These are phyloP conservation scores for Salinomyces thailandicus DNA, from an alignment of 2,329 filamentous ascomycete species.

Conservation along the genomic window DNA sequence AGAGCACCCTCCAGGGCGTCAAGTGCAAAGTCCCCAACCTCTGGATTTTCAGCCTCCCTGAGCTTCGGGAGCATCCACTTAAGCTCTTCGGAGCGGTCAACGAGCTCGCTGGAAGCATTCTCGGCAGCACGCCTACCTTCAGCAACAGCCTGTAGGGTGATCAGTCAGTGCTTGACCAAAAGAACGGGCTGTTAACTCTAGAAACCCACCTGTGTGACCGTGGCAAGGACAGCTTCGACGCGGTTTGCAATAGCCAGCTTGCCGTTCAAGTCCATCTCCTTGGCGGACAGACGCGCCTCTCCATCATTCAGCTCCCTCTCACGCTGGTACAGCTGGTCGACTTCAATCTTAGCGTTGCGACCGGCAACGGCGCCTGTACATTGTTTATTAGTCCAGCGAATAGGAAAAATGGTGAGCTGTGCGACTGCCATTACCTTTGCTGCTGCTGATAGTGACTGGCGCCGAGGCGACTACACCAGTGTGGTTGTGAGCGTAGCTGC, in stretches of 20 bases:
- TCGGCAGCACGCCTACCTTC: too few species aligned
- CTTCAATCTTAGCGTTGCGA: neutral
- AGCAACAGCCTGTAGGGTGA: neutral
- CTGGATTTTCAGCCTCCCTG: too few species aligned
- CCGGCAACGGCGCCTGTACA: neutral
- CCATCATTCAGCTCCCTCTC: neutral
- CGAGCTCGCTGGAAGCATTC: neutral
- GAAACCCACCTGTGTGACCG: neutral
- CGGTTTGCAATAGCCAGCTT: neutral
- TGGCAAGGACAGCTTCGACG: neutral
- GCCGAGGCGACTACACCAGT: neutral
- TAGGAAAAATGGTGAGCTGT: neutral
- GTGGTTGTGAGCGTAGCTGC: constrained; percentile 1
- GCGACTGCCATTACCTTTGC: neutral
- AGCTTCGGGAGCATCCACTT: neutral
- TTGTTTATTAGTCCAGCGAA: neutral
- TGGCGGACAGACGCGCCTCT: neutral
- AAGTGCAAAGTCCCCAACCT: too few species aligned
- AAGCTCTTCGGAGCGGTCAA: neutral
- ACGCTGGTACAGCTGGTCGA: neutral
- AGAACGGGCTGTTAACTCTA: neutral
- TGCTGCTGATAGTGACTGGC: neutral
- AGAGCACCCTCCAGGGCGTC: too few species aligned
- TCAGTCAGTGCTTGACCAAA: neutral
- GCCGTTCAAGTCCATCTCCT: neutral